Conservation (phyloP, 352 stramenopile genomes). For the Lagenidium giganteum region DNA sequence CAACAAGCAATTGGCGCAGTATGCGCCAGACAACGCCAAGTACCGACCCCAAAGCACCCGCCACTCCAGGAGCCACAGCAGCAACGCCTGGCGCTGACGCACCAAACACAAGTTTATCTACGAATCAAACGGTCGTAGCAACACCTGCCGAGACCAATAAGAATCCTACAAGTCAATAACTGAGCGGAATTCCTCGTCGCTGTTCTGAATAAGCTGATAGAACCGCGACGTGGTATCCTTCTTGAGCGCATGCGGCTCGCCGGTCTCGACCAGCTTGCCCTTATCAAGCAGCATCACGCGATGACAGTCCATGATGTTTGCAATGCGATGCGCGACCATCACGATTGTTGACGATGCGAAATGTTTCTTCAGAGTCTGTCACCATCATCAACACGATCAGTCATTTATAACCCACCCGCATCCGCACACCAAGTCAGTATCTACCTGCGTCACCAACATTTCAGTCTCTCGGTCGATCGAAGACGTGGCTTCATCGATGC, state of each 20-base stretch:
- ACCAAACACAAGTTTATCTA: no score
- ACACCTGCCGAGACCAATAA: no score
- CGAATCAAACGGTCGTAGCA: no score
- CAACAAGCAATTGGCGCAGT: no score
- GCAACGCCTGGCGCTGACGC: background rate
- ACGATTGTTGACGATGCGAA: slow-evolving; percentile 94
- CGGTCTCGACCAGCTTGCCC: slow-evolving; percentile 46
- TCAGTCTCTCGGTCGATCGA: slow-evolving; percentile 90
- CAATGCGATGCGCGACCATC: slow-evolving; percentile 96
- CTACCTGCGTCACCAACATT: slow-evolving; percentile 58
- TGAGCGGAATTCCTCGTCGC: background rate
- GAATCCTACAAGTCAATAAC: no score
- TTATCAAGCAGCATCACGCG: slow-evolving; percentile 66
- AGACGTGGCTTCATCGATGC: slow-evolving; percentile 89
- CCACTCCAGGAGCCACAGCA: background rate
- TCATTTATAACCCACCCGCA: background rate
- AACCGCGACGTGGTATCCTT: slow-evolving; percentile 37
- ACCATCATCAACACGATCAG: background rate
- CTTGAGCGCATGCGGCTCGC: slow-evolving; percentile 27
- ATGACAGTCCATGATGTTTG: slow-evolving; percentile 95
- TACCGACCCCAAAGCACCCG: background rate
- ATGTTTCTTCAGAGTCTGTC: slow-evolving; percentile 85
- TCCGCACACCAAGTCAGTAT: background rate
- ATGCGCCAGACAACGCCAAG: background rate
- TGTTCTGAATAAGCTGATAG: slow-evolving; percentile 8